phyloP scores from a whole-genome alignment of 176 grass and related monocot species.

The Pontederia paniculata region DNA sequence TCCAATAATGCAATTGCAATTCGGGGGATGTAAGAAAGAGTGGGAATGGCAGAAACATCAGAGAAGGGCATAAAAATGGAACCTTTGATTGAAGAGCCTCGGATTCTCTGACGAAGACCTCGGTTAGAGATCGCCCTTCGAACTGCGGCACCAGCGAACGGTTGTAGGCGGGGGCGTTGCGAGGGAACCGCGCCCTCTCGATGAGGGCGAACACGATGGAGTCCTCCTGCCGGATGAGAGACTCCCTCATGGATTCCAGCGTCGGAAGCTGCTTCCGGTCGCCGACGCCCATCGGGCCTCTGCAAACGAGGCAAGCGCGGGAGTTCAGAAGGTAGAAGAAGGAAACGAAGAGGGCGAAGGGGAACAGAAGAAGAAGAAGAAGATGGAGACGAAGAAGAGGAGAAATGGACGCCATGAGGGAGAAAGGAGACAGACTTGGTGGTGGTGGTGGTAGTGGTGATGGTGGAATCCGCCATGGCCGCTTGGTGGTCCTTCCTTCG shows the following conservation, averaged over 20 bases:
- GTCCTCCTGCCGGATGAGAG: conserved; percentile 73
- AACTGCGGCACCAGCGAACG: conserved; percentile 4
- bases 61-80: conserved; percentile 5
- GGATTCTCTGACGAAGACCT: conserved; percentile 50
- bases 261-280: conserved; percentile 30
- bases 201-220: conserved; percentile 84
- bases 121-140: conserved; percentile 34
- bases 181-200: conserved; percentile 58
- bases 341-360: not conserved
- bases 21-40: no score
- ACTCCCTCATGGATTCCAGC: conserved; percentile 55
- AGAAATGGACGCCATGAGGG: not conserved
- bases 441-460: not conserved
- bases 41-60: not conserved
- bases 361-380: not conserved
- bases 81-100: conserved; percentile 66
- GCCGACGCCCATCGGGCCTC: not conserved
- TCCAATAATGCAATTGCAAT: no score
- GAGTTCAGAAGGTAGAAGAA: no score
- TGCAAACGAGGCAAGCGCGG: not conserved
- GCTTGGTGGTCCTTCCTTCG: not conserved
- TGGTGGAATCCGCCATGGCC: not conserved
- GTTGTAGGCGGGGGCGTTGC: conserved; percentile 52
- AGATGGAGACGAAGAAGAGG: not conserved
- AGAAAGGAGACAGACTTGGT: not conserved